Percentiles rank a stretch among this genome's conserved stretches.
Evolutionary conservation across 805 yeast species (phyloP).

Genomic region (Suhomyces tanzawaensis): DNA sequence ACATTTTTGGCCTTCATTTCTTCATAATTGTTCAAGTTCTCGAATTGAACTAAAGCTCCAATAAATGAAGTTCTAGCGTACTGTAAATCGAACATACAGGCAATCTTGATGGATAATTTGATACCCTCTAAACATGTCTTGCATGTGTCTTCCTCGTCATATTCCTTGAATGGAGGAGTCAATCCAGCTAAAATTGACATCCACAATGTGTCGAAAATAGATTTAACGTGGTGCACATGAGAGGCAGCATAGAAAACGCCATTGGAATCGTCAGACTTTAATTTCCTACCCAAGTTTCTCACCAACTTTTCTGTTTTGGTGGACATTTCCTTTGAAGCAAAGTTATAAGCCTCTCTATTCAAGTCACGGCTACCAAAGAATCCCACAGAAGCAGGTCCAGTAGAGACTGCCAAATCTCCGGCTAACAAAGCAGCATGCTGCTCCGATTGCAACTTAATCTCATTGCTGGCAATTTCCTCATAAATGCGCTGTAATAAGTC

Average conservation of each 20-base stretch:
- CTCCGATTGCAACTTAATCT: slow-evolving; percentile 87
- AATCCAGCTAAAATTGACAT: slow-evolving; percentile 94
- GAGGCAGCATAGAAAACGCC: slow-evolving; percentile 75
- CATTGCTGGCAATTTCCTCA: slow-evolving; percentile 76
- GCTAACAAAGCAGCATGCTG: slow-evolving; percentile 87
- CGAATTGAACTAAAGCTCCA: slow-evolving; percentile 84
- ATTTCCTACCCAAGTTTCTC: slow-evolving; percentile 54
- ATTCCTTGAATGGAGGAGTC: slow-evolving; percentile 89
- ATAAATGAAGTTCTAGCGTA: slow-evolving; percentile 87
- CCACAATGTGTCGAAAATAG: slow-evolving; percentile 94
- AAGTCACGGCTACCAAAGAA: slow-evolving; percentile 69
- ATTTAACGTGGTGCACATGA: slow-evolving; percentile 84
- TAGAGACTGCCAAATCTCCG: slow-evolving; percentile 45
- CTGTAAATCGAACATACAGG: slow-evolving; percentile 79
- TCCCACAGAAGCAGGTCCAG: slow-evolving; percentile 39
- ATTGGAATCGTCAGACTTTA: slow-evolving; percentile 36
- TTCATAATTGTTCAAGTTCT: slow-evolving; percentile 73
- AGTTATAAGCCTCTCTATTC: slow-evolving; percentile 80
- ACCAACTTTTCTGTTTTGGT: slow-evolving; percentile 84
- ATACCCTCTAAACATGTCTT: slow-evolving; percentile 80
- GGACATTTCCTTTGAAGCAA: slow-evolving; percentile 90
- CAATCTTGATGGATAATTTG: slow-evolving; percentile 73
- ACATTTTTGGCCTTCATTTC: slow-evolving; percentile 79
- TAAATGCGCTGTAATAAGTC: slow-evolving; percentile 69
- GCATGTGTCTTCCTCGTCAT: slow-evolving; percentile 70